A percentile compares a stretch with the other conserved stretches of the same genome.
These are phyloP conservation scores for Ascomycota sp. DNA, from an alignment of 2,329 filamentous ascomycete genomes.

Conservation along the genomic window DNA sequence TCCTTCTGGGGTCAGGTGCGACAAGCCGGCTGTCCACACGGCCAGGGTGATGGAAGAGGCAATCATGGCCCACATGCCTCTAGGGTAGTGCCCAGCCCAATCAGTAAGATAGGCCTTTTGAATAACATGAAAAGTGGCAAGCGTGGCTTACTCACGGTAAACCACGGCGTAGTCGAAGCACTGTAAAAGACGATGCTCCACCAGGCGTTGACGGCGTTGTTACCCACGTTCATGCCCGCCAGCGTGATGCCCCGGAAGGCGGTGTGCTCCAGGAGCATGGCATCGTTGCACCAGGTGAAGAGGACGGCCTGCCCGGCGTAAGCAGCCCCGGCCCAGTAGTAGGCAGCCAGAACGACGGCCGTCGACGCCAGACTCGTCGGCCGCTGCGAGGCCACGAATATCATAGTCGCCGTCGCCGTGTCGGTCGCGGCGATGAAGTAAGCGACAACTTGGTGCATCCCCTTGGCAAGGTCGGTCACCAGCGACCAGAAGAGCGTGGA, in stretches of 20 bases:
- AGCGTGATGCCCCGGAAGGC: slow-evolving; percentile 45
- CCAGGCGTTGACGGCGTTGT: slow-evolving; percentile 50
- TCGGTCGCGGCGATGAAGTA: slow-evolving; percentile 49
- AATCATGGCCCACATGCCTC: slow-evolving; percentile 60
- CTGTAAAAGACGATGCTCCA: slow-evolving; percentile 55
- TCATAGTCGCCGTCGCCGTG: slow-evolving; percentile 38
- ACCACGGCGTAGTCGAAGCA: slow-evolving; percentile 44
- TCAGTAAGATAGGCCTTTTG: no score
- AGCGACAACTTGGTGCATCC: slow-evolving; percentile 43
- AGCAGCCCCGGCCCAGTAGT: slow-evolving; percentile 49
- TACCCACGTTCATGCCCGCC: slow-evolving; percentile 51
- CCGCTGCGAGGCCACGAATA: slow-evolving; percentile 29
- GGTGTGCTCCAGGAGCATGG: slow-evolving; percentile 41
- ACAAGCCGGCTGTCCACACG: slow-evolving; percentile 35
- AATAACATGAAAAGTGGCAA: neutral
- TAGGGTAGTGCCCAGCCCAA: no score
- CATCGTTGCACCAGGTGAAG: slow-evolving; percentile 59
- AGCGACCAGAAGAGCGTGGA: slow-evolving; percentile 51
- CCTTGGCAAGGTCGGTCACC: slow-evolving; percentile 41
- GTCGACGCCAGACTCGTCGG: slow-evolving; percentile 21
- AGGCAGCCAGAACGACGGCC: slow-evolving; percentile 38
- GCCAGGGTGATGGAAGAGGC: slow-evolving; percentile 36
- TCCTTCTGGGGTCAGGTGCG: slow-evolving; percentile 17
- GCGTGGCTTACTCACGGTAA: slow-evolving; percentile 25
- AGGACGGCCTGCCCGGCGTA: slow-evolving; percentile 58